Base-by-base conservation (phyloP, 2,329 filamentous ascomycete genomes). In the Ophiosphaerella korrae region DNA sequence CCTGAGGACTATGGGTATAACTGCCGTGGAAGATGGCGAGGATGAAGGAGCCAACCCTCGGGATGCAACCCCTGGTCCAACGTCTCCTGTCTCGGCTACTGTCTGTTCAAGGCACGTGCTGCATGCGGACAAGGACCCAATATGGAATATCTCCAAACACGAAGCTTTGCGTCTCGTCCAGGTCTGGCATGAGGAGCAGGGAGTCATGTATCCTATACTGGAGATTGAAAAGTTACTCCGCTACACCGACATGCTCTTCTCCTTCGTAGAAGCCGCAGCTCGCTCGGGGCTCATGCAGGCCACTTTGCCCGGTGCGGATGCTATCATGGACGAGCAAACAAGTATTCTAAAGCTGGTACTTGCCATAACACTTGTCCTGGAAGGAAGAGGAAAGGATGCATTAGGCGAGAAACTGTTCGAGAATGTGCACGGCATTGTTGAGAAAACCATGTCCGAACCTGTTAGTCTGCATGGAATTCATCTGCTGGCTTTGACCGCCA, bases 161-260 rank as follows among this genome's bases (percentile, higher is more conserved):
- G 92, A 97, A 67, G 90, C 94, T 64, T 73, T 93, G 16, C 84
- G 90, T 1, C 76, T 97, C 12, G 90, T 90, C 58, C 81, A 84
- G 12, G 78, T 95, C 0, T 93, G 94, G 67, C 89, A 96, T 60
- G 92, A 97, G 63, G 92, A 97, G 70, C 87, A 95, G 64, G 90
- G 90, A 37, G 84, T 93, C 64, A 95, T 96, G 90, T 96, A 96
- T 70, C 93, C 93, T 0, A 84, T 96, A 3, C 73, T 96, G 40
- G 84, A 90, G 60, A 88, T 96, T 32, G 84, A 88, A 36, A 81
- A 81, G 36, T 78, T 95, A 34, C 85, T 89, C 33, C 78, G 79
- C 5, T 89, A 96, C 69, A 86, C 87, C 6, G 86, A 83, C 55
- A 80, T 82, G 52, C 77, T 96, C 1, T 87, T 87, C 48, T 80